Base-by-base conservation (phyloP, 306 rosid genomes). In the Dalbergia cochinchinensis region DNA sequence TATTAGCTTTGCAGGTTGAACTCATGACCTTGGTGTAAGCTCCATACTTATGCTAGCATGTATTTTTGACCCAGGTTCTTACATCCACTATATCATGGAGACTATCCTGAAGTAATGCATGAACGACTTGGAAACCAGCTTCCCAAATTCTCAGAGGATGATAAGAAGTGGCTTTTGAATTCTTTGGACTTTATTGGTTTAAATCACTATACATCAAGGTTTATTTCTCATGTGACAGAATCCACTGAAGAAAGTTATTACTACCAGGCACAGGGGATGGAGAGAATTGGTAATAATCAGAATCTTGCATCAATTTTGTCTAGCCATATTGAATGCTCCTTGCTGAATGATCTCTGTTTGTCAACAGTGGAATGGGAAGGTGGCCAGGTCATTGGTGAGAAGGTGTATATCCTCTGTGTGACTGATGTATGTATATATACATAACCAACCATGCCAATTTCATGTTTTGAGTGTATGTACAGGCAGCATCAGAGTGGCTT, bases 401-500 rank as follows among this genome's bases (percentile, higher is more conserved):
- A 84, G 97, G 98, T 94, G 78, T 74, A 77, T 53, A 51, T 66
- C 26, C 13, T 72, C 62, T 64, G 79, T 65, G 77, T 68, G 55
- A 42, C 48, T 78, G 18, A 74, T 55, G 62, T 48, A 42, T 65
- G 18, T 47, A 60, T 19, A 73, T 68, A 14, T 14, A 31, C 80
- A 19, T 53, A 18, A 37, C 72, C 9, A 31, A n/a, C 59, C 45
- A 34, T 55, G 73, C 37, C 22, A 65, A 47, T 61, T 55, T 80
- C 15, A 65, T 75, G 16, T 80, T 48, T 20, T 53, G 12, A 26
- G n/a, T 63, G 68, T 71, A 69, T 76, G 31, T 85, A 82, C 94
- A 92, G 98, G 98, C 98, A 53, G 98, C 98, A 81, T 94, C 98
- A 44, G 97, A 94, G 70, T 94, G 97, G 98, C 94, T 94, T 73